These are phyloP conservation scores for Candida adriatica DNA, from an alignment of 805 yeast genomes.

Conservation along the genomic window DNA sequence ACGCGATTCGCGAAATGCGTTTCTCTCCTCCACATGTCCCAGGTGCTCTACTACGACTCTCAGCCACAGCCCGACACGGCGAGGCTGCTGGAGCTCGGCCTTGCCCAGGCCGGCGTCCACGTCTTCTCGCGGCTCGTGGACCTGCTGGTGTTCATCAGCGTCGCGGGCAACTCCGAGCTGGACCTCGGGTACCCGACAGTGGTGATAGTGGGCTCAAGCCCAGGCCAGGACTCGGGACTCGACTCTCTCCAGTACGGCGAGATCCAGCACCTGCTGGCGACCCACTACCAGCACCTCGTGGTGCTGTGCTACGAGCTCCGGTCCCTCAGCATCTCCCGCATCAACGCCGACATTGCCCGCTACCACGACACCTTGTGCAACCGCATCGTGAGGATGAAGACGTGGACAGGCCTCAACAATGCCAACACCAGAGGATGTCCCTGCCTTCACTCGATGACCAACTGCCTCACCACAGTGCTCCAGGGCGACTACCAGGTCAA, in stretches of 20 bases:
- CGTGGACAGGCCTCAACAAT: conserved; percentile 35
- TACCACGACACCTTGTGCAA: conserved; percentile 19
- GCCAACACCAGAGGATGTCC: conserved; percentile 16
- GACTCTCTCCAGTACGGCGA: conserved; percentile 8
- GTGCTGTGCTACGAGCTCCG: conserved; percentile 13
- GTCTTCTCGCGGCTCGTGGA: conserved; percentile 12
- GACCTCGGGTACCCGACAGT: conserved; percentile 23
- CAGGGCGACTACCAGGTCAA: conserved; percentile 14
- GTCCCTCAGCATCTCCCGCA: conserved; percentile 11
- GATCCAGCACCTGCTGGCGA: conserved; percentile 8
- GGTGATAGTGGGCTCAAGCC: conserved; percentile 17
- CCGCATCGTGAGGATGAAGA: conserved; percentile 30
- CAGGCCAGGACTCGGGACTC: not conserved
- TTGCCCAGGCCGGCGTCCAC: conserved; percentile 3
- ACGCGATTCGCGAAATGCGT: not conserved
- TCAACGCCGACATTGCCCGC: conserved; percentile 15
- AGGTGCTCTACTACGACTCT: conserved; percentile 18
- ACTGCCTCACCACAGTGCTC: conserved; percentile 22
- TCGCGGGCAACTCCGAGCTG: conserved; percentile 21
- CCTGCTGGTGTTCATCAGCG: conserved; percentile 13
- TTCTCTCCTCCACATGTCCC: conserved; percentile 12
- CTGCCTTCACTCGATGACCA: conserved; percentile 30
- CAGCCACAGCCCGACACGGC: conserved; percentile 10
- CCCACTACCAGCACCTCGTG: conserved; percentile 21
- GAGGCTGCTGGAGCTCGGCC: conserved; percentile 13